phyloP scores from a whole-genome alignment of 1,284 basidiomycete genomes.

The Malassezia obtusa region DNA sequence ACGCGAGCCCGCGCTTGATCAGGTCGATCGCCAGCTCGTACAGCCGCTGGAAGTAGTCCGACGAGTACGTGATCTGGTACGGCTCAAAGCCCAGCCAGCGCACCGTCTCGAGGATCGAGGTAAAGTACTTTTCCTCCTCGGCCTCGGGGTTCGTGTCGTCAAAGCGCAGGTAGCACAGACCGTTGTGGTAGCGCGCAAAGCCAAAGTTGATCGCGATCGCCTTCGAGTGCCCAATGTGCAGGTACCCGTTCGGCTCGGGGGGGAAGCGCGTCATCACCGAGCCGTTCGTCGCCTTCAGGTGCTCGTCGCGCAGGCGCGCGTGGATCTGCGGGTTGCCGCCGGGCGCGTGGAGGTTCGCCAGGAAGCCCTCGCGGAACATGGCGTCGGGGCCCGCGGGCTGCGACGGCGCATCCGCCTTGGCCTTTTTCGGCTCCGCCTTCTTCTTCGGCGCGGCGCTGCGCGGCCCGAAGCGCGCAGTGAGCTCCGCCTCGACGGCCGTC shows the following conservation, averaged over 20 bases:
- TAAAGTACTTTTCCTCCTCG: slow-evolving; percentile 90
- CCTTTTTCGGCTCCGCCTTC: slow-evolving; percentile 18
- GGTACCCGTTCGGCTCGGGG: slow-evolving; percentile 92
- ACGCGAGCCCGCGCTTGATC: slow-evolving; percentile 80
- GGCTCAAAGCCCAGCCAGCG: slow-evolving; percentile 97
- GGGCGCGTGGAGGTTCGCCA: slow-evolving; percentile 82
- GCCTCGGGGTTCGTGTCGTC: slow-evolving; percentile 99
- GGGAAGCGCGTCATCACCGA: slow-evolving; percentile 92
- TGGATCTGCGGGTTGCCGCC: slow-evolving; percentile 86
- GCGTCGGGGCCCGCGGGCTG: slow-evolving; percentile 51
- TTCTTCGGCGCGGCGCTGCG: slow-evolving; percentile 55
- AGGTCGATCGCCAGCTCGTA: slow-evolving; percentile 84
- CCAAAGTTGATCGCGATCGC: slow-evolving; percentile 98
- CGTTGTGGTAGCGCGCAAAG: slow-evolving; percentile 81
- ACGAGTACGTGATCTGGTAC: slow-evolving; percentile 98
- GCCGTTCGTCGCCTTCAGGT: slow-evolving; percentile 71
- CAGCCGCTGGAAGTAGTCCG: slow-evolving; percentile 85
- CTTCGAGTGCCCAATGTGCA: slow-evolving; percentile 92
- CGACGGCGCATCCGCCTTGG: slow-evolving; percentile 17
- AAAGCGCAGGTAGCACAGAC: slow-evolving; percentile 84
- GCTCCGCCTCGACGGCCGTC: slow-evolving; percentile 68
- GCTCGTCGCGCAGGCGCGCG: slow-evolving; percentile 66
- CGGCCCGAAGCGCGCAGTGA: slow-evolving; percentile 66
- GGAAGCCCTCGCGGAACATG: slow-evolving; percentile 90
- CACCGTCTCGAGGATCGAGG: slow-evolving; percentile 87